These are phyloP conservation scores for Dendrobium nobile DNA, from an alignment of 106 monocot species.

Conservation along the genomic window DNA sequence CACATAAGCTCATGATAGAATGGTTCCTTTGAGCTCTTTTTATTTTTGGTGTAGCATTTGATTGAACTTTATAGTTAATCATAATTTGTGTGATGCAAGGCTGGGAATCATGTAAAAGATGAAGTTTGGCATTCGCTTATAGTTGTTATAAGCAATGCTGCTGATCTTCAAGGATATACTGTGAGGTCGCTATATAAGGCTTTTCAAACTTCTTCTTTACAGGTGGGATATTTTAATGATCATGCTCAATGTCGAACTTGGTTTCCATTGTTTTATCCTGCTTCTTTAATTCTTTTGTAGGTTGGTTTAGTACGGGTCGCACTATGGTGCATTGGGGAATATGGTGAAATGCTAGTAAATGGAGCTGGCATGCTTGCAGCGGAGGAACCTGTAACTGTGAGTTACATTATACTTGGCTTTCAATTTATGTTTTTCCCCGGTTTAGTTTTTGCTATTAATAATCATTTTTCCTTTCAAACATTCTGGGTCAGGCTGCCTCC, in stretches of 20 bases:
- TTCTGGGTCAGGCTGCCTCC: not conserved
- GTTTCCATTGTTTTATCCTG: not conserved
- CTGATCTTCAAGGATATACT: slow-evolving; percentile 96
- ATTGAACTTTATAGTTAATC: not conserved
- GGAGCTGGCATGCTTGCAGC: slow-evolving; percentile 60
- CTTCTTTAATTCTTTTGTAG: slow-evolving; percentile 31
- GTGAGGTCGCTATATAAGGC: slow-evolving; percentile 84
- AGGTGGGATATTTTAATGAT: slow-evolving; percentile 37
- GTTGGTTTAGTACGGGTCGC: slow-evolving; percentile 78
- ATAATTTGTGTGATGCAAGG: slow-evolving; percentile 22
- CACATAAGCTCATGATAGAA: not conserved
- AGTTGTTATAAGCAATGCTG: slow-evolving; percentile 88
- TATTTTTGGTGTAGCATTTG: not conserved
- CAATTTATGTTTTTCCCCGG: not conserved
- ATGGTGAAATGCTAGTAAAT: slow-evolving; percentile 90
- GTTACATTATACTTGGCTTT: slow-evolving; percentile 13
- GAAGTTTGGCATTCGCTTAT: slow-evolving; percentile 97
- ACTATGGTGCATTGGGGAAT: slow-evolving; percentile 99
- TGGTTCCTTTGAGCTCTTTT: not conserved
- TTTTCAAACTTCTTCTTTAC: slow-evolving; percentile 60
- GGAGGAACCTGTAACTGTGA: slow-evolving; percentile 88
- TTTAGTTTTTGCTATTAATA: not conserved
- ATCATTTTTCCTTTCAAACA: not conserved
- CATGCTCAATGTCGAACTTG: not conserved
- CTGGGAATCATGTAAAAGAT: slow-evolving; percentile 81